These are phyloP conservation scores for Candida quercuum DNA, from an alignment of 805 yeast species.

Conservation along the genomic window DNA sequence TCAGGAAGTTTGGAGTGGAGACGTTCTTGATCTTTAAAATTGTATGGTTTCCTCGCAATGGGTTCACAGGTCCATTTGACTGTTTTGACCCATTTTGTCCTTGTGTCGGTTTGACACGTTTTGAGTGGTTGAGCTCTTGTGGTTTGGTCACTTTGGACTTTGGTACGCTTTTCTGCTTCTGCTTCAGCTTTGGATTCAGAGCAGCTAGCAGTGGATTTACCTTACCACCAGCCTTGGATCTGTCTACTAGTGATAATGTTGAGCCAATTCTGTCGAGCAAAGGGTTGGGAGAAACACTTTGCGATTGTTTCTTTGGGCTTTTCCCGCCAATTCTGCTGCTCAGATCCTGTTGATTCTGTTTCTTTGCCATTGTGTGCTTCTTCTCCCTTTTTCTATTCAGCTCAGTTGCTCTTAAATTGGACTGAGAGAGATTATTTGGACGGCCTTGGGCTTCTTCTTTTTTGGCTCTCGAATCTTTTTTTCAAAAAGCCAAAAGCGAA, in stretches of 20 bases:
- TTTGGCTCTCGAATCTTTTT: too few relatives aligned
- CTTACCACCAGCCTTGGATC: too few relatives aligned
- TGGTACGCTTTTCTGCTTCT: not conserved
- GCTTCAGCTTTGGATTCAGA: not conserved
- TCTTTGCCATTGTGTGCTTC: not conserved
- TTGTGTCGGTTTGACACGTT: too few relatives aligned
- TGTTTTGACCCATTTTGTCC: not conserved
- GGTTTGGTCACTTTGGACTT: not conserved
- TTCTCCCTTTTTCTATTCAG: too few relatives aligned
- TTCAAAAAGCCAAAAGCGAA: not conserved
- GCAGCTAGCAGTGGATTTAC: conserved; percentile 1
- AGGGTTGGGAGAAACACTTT: not conserved
- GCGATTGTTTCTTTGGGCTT: not conserved
- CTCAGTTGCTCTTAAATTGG: not conserved
- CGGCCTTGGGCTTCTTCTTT: too few relatives aligned
- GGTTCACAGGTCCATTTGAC: not conserved
- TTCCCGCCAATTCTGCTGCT: not conserved
- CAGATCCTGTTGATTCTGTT: not conserved
- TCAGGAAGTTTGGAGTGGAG: conserved; percentile 20
- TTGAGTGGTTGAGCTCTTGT: too few relatives aligned
- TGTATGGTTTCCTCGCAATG: not conserved
- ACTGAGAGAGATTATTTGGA: not conserved
- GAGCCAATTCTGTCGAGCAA: not conserved
- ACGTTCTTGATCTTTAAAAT: conserved; percentile 19
- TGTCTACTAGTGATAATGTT: too few relatives aligned